These are phyloP conservation scores for Eremochloa ophiuroides DNA, from an alignment of 176 grass and related monocot species.

Conservation along the genomic window DNA sequence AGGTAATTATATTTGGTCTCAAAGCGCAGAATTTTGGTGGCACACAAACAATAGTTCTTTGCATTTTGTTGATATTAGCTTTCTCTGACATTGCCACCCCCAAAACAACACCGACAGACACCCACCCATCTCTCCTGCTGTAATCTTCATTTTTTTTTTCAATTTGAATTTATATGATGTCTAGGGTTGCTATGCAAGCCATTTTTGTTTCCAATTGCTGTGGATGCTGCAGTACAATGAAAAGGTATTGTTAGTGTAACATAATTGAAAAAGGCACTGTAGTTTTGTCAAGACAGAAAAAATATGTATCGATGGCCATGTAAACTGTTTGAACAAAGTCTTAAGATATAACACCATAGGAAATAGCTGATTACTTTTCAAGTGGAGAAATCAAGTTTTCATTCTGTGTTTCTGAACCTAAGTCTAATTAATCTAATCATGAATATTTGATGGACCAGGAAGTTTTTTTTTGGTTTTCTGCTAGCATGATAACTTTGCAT, in stretches of 20 bases:
- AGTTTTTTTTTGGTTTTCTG: neutral
- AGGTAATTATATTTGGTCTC: slow-evolving; percentile 34
- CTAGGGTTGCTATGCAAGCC: neutral
- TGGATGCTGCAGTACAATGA: neutral
- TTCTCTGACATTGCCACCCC: neutral
- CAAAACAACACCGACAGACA: neutral
- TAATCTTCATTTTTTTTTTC: neutral
- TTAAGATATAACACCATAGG: neutral
- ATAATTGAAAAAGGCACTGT: neutral
- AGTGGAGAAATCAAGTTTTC: neutral
- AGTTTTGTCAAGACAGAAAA: neutral
- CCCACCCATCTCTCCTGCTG: neutral
- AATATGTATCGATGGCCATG: neutral
- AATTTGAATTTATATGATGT: neutral
- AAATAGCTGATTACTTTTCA: neutral
- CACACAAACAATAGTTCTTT: neutral
- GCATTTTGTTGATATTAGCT: neutral
- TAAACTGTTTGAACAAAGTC: neutral
- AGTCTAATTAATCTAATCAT: neutral
- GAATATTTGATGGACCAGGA: neutral
- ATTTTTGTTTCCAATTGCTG: neutral
- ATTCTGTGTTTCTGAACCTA: slow-evolving; percentile 7
- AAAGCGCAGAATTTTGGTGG: neutral
- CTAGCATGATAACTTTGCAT: neutral
- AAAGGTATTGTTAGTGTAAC: neutral